Base-by-base conservation (phyloP, 1,139 yeast species). In the Yamadazyma triangularis region DNA sequence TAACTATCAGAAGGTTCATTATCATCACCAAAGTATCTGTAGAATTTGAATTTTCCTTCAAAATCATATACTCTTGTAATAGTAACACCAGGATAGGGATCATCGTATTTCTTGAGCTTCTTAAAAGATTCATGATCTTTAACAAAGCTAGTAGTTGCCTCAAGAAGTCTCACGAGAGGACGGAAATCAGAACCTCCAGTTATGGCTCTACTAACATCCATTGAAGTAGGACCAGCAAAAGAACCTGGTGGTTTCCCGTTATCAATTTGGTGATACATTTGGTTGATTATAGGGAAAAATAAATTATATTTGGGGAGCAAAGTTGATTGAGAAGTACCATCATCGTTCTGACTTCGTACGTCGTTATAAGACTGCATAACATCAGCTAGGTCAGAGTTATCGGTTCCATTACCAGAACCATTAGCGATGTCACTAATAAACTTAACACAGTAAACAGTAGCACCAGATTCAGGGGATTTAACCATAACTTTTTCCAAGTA, bases 11-110 rank as follows among this genome's bases (percentile, higher is more conserved):
- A n/a, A n/a, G n/a, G n/a, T n/a, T n/a, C n/a, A n/a, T n/a, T n/a
- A n/a, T 21, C 12, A 8, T 27, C 34, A 15, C 36, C 69, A 40
- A 80, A 77, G 42, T 84, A 79, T 24, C 94, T 64, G 50, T 77
- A 85, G 44, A 77, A 84, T 46, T 84, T 83, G 40, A 70, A 65
- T 42, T 87, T 77, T 0, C 94, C 93, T 38, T 76, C 78, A 41
- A 79, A 78, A 46, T 84, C 93, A 37, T 79, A 75, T 16, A 80
- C 79, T 36, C 85, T 65, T 1, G 82, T 67, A 2, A 86, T 56
- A 2, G 70, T 41, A 8, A 46, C 33, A 4, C 51, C 41, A 6
- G 43, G 45, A 33, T 56, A 53, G 13, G 48, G 46, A 25, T 58
- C 62, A 4, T 44, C 40, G 25, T 44, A 43, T 7, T 38, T 38